Evolutionary conservation across 148 eudicot genomes (phyloP).

Genomic region (Rhododendron henanense): DNA sequence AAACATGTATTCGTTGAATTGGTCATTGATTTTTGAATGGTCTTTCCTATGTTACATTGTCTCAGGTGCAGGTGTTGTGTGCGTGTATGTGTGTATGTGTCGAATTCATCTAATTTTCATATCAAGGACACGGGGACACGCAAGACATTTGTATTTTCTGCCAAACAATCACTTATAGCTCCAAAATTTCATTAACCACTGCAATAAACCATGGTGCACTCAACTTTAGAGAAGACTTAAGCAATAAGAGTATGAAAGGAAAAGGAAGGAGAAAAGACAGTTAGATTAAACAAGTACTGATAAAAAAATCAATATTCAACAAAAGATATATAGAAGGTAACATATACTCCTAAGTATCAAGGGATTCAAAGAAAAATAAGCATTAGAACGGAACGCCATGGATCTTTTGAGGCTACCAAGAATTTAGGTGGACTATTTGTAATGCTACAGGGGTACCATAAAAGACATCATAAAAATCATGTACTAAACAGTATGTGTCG

Average conservation of each 20-base stretch:
- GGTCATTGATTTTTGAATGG: neutral
- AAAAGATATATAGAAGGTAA: too few species aligned
- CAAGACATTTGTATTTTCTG: too few species aligned
- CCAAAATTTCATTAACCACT: neutral
- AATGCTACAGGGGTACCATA: neutral
- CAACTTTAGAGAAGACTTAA: neutral
- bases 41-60: neutral
- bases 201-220: neutral
- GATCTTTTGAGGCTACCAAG: neutral
- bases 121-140: neutral
- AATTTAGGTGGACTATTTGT: neutral
- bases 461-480: neutral
- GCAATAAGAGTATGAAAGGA: too few species aligned
- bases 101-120: neutral
- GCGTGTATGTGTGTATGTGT: neutral
- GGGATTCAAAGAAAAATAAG: too few species aligned
- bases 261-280: too few species aligned
- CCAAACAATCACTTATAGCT: neutral
- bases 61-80: neutral
- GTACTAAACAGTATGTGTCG: neutral
- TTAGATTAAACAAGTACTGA: too few species aligned
- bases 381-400: too few species aligned
- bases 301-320: too few species aligned
- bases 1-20: neutral
- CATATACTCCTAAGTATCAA: too few species aligned